Percentiles rank a stretch among this genome's conserved stretches.
phyloP scores from a whole-genome alignment of 805 yeast species.

The Candida arabinofermentans region DNA sequence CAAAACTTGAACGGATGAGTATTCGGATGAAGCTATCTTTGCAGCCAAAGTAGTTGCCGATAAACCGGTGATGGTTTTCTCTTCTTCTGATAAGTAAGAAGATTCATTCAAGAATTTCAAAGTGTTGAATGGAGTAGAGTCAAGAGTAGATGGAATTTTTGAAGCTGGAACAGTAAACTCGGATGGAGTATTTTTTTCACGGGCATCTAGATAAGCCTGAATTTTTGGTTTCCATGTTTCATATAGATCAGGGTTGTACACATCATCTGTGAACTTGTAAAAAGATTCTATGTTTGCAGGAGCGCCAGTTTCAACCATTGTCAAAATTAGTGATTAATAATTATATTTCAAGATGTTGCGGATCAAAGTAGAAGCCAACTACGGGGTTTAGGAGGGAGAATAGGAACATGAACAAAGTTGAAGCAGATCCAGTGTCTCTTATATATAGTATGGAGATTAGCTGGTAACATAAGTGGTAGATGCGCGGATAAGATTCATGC shows the following conservation, averaged over 20 bases:
- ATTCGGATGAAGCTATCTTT: conserved; percentile 43
- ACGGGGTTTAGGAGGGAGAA: no score
- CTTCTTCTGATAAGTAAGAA: conserved; percentile 31
- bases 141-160: conserved; percentile 33
- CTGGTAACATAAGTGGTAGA: no score
- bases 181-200: conserved; percentile 20
- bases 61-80: conserved; percentile 40
- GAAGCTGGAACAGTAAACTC: conserved; percentile 30
- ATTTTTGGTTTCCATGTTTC: conserved; percentile 45
- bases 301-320: conserved; percentile 23
- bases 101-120: conserved; percentile 32
- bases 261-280: conserved; percentile 31
- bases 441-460: background rate
- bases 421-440: background rate
- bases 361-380: no score
- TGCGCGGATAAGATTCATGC: no score
- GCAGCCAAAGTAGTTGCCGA: conserved; percentile 39
- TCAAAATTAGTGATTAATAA: background rate
- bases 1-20: conserved; percentile 48
- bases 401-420: no score
- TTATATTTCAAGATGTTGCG: background rate
- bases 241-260: conserved; percentile 36
- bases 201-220: conserved; percentile 34
- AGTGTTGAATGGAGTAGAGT: conserved; percentile 33
- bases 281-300: conserved; percentile 25